Evolutionary conservation across 1,284 basidiomycete species (phyloP).

Genomic region (Moesziomyces sp.): DNA sequence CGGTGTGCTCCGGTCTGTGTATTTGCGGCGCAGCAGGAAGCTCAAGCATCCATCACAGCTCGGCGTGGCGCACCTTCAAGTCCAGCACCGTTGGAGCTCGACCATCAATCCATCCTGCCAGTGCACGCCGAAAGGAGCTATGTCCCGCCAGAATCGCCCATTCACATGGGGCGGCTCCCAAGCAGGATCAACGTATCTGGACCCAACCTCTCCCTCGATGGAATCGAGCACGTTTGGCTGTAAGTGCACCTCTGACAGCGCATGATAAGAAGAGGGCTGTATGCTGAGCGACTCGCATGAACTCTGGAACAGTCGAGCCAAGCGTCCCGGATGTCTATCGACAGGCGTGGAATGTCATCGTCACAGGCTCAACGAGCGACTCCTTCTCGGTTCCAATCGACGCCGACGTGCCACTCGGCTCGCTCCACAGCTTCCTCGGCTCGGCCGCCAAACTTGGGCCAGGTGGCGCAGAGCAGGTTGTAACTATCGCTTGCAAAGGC

Average conservation of each 20-base stretch:
- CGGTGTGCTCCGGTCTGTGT: no score
- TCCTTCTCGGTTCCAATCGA: conserved; percentile 13
- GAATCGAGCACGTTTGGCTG: conserved; percentile 25
- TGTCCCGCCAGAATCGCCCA: conserved; percentile 36
- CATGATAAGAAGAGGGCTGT: neutral
- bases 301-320: conserved; percentile 22
- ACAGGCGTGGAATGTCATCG: conserved; percentile 13
- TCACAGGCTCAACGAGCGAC: neutral
- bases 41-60: no score
- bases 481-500: conserved; percentile 36
- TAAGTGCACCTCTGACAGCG: conserved; percentile 7
- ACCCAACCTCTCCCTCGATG: conserved; percentile 19
- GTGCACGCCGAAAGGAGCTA: neutral
- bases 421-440: conserved; percentile 33
- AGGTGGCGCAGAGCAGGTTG: conserved; percentile 24
- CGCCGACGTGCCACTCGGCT: conserved; percentile 25
- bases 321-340: conserved; percentile 28
- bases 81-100: no score
- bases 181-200: conserved; percentile 23
- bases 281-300: neutral
- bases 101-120: neutral
- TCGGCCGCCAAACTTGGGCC: conserved; percentile 27
- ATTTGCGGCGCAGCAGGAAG: no score
- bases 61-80: no score
- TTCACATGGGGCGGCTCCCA: conserved; percentile 42